Conservation (phyloP, 1,284 basidiomycete genomes). For the Trametes pubescens region DNA sequence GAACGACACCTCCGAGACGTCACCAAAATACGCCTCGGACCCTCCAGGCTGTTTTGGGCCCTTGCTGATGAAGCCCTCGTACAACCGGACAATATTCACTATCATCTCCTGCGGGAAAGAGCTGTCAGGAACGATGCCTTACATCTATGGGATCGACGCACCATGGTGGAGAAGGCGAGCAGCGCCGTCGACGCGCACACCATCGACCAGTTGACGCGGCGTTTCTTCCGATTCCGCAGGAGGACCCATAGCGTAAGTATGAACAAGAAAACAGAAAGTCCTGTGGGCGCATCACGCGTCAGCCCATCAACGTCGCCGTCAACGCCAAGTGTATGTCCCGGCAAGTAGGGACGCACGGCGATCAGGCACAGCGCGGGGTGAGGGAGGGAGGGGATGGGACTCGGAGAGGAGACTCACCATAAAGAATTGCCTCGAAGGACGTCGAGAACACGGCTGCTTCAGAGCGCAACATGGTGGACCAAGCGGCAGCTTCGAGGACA, state of each 20-base stretch:
- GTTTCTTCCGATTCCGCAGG: constrained; percentile 31
- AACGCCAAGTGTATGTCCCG: neutral
- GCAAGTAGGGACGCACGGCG: neutral
- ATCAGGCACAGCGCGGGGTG: neutral
- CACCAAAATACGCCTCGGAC: constrained; percentile 35
- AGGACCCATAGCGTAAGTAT: constrained; percentile 39
- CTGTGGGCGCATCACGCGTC: constrained; percentile 20
- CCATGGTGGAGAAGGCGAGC: constrained; percentile 37
- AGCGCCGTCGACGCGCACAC: constrained; percentile 29
- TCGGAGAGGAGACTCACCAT: constrained; percentile 4
- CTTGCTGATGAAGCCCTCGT: constrained; percentile 29
- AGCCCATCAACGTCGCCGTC: neutral
- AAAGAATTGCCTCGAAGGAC: constrained; percentile 14
- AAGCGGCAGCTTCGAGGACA: neutral
- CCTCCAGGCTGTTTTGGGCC: constrained; percentile 17
- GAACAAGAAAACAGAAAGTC: constrained; percentile 41
- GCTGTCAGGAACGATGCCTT: neutral
- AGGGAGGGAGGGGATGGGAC: too few species aligned
- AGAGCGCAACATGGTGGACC: neutral
- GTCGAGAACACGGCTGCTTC: constrained; percentile 17
- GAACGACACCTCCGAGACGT: constrained; percentile 40
- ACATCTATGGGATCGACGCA: constrained; percentile 16
- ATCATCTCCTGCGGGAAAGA: constrained; percentile 33
- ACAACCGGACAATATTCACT: constrained; percentile 33
- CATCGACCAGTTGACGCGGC: constrained; percentile 33